A percentile compares a stretch with the other conserved stretches of the same genome.
Conservation (phyloP, 2,329 filamentous ascomycete genomes). For the Penicillium sp. region DNA sequence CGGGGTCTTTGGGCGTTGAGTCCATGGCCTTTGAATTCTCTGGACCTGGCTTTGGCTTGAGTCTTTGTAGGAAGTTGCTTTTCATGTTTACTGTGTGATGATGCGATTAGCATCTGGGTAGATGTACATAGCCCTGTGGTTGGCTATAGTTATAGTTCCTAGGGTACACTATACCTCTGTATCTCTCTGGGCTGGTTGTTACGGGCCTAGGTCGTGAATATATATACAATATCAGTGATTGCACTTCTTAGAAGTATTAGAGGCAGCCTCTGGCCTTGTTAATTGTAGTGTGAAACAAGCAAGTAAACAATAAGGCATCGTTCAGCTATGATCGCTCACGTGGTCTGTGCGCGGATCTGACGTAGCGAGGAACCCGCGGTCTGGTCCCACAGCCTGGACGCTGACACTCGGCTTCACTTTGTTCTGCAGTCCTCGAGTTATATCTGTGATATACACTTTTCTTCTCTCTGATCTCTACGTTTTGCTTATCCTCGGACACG, state of each 20-base stretch:
- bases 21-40: background rate
- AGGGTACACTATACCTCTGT: no score
- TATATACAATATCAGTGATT: background rate
- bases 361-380: slow-evolving; percentile 15
- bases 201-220: slow-evolving; percentile 8
- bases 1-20: slow-evolving; percentile 15
- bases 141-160: no score
- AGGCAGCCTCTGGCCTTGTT: background rate
- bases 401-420: background rate
- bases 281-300: no score
- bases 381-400: background rate
- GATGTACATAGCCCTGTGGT: background rate
- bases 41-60: background rate
- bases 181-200: no score
- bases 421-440: background rate
- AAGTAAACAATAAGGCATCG: background rate
- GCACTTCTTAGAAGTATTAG: background rate
- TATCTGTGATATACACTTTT: background rate
- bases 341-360: slow-evolving; percentile 16
- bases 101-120: background rate
- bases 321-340: background rate
- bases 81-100: background rate
- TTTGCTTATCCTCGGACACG: background rate
- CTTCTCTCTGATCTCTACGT: background rate
- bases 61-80: background rate